Percentiles rank a stretch among this genome's conserved stretches.
Conservation (phyloP, 2,329 filamentous ascomycete species). For the Diatrype stigma region DNA sequence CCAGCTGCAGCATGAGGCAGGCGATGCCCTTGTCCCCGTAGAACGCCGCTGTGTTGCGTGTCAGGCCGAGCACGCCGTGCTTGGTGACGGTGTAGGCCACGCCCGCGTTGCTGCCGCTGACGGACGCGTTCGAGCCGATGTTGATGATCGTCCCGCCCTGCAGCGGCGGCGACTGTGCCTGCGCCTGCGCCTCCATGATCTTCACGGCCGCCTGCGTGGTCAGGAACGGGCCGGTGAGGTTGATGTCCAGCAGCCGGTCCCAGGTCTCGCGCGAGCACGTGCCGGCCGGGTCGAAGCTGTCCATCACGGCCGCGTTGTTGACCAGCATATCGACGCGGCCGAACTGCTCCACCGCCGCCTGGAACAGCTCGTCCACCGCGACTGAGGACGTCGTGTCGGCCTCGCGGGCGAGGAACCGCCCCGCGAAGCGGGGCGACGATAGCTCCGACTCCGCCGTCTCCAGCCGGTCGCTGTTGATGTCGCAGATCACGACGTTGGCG, state of each 20-base stretch:
- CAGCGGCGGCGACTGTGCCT: too few relatives aligned
- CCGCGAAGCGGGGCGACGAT: neutral
- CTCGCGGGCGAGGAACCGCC: neutral
- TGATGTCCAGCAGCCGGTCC: slow-evolving; percentile 48
- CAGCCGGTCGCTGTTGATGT: neutral
- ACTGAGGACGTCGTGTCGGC: slow-evolving; percentile 2
- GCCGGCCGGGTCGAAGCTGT: slow-evolving; percentile 40
- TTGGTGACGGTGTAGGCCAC: slow-evolving; percentile 43
- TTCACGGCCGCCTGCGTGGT: slow-evolving; percentile 35
- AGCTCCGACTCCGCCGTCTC: neutral
- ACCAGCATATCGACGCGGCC: slow-evolving; percentile 12
- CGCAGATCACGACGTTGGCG: neutral
- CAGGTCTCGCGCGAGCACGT: slow-evolving; percentile 41
- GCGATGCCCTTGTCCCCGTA: slow-evolving; percentile 51
- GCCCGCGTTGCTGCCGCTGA: slow-evolving; percentile 24
- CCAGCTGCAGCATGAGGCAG: slow-evolving; percentile 45
- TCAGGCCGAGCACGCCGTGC: slow-evolving; percentile 49
- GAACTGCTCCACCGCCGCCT: slow-evolving; percentile 9
- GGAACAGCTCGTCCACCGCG: slow-evolving; percentile 11
- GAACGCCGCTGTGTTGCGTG: slow-evolving; percentile 53
- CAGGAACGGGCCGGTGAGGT: slow-evolving; percentile 16
- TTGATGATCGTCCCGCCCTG: slow-evolving; percentile 22
- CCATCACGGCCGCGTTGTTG: slow-evolving; percentile 13
- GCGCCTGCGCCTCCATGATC: slow-evolving; percentile 38
- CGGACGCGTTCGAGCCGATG: slow-evolving; percentile 13